Conservation (phyloP, 2,329 filamentous ascomycete species). For the Verticillium longisporum region DNA sequence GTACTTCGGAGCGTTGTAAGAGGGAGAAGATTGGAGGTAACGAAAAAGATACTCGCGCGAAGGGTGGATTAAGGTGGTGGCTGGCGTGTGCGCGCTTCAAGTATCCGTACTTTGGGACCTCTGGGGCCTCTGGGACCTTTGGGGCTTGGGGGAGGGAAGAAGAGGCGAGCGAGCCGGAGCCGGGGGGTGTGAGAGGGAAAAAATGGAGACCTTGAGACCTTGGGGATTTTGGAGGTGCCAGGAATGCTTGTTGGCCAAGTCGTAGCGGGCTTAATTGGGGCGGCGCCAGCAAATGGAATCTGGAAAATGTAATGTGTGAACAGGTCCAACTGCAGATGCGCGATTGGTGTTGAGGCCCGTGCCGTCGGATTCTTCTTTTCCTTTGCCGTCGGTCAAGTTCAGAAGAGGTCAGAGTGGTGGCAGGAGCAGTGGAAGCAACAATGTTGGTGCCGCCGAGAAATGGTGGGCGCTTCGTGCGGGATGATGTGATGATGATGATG, state of each 20-base stretch:
- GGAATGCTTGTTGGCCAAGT: background rate
- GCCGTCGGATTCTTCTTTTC: background rate
- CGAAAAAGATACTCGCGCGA: constrained; percentile 12
- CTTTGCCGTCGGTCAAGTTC: background rate
- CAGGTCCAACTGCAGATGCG: background rate
- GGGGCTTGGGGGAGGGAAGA: constrained; percentile 3
- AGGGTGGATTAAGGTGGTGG: constrained; percentile 5
- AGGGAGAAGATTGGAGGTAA: constrained; percentile 6
- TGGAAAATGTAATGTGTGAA: constrained; percentile 2
- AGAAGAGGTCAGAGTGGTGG: background rate
- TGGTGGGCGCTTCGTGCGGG: background rate
- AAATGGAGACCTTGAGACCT: background rate
- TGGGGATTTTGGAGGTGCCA: background rate
- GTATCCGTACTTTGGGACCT: constrained; percentile 6
- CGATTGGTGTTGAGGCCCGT: background rate
- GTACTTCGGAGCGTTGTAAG: background rate
- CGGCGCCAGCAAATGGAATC: background rate
- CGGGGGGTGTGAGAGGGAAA: background rate
- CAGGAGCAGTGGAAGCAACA: background rate
- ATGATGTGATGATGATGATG: background rate
- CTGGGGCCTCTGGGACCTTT: background rate
- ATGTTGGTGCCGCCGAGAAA: background rate
- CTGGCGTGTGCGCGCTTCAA: constrained; percentile 11
- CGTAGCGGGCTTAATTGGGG: background rate
- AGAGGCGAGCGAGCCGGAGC: constrained; percentile 3